A percentile compares a stretch with the other conserved stretches of the same genome.
These are phyloP conservation scores for Penicillium paradoxum DNA, from an alignment of 495 filamentous ascomycete species.

Conservation along the genomic window DNA sequence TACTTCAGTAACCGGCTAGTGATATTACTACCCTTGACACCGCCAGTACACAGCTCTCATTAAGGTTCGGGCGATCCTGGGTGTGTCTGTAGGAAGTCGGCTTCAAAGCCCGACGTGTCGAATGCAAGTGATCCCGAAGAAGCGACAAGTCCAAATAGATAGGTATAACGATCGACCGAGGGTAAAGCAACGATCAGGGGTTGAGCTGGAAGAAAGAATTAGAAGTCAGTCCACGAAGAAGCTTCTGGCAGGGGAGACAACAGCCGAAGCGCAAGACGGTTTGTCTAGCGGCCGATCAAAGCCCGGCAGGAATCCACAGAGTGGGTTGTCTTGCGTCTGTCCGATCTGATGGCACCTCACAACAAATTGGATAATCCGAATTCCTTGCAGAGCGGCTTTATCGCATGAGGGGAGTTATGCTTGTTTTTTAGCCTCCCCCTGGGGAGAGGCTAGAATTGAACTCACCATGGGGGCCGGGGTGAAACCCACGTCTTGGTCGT, in stretches of 20 bases:
- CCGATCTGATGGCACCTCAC: constrained; percentile 14
- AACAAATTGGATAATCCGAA: constrained; percentile 7
- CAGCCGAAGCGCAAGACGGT: constrained; percentile 10
- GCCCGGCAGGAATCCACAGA: constrained; percentile 23
- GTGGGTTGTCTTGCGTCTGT: constrained; percentile 13
- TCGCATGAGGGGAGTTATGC: not conserved
- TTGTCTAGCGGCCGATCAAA: constrained; percentile 27
- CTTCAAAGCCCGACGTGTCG: constrained; percentile 20
- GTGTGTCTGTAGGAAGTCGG: not conserved
- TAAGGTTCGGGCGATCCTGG: constrained; percentile 5
- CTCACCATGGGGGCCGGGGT: not conserved
- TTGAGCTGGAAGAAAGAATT: not conserved
- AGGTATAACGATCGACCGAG: not conserved
- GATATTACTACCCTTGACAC: constrained; percentile 1
- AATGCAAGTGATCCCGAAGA: constrained; percentile 12
- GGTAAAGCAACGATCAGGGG: constrained; percentile 1
- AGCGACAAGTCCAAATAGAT: constrained; percentile 18
- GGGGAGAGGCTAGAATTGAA: not conserved
- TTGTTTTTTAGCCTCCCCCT: not conserved
- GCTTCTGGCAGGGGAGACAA: not conserved
- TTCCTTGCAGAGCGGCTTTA: constrained; percentile 5
- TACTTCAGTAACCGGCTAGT: not conserved
- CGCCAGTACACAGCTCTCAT: constrained; percentile 6
- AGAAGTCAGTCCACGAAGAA: constrained; percentile 15
- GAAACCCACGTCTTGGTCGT: not conserved